phyloP scores from a whole-genome alignment of 768 basidiomycete species.

The Leucocoprinus birnbaumii region DNA sequence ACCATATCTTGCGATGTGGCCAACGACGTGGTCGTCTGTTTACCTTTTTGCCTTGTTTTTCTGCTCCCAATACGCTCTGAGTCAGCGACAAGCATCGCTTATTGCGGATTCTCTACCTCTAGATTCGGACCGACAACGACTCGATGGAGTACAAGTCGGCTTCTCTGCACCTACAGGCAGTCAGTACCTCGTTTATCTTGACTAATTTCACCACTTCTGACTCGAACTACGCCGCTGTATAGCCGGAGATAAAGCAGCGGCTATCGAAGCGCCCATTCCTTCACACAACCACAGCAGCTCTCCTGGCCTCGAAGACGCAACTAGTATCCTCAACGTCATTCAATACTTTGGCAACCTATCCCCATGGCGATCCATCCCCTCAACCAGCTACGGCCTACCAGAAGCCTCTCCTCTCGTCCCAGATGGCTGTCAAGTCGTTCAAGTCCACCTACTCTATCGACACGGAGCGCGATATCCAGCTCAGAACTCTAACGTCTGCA shows the following conservation, averaged over 20 bases:
- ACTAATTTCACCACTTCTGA: background rate
- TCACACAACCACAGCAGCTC: constrained; percentile 34
- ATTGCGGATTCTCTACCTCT: no score
- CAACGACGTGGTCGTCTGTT: no score
- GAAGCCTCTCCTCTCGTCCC: constrained; percentile 45
- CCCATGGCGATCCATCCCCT: constrained; percentile 48
- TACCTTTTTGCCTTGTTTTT: no score
- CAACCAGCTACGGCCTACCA: constrained; percentile 41
- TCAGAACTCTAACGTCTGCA: constrained; percentile 33
- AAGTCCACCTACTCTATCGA: constrained; percentile 63
- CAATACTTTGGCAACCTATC: constrained; percentile 46
- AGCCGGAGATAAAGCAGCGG: constrained; percentile 42
- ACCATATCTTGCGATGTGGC: no score
- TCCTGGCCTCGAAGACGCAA: constrained; percentile 33
- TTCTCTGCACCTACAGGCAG: constrained; percentile 47
- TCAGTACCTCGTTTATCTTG: constrained; percentile 18
- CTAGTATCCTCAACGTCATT: constrained; percentile 42
- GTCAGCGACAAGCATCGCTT: no score
- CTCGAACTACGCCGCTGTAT: background rate
- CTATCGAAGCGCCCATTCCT: constrained; percentile 38
- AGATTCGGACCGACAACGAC: no score
- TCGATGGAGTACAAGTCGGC: constrained; percentile 37
- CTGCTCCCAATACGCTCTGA: no score
- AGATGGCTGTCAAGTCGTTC: constrained; percentile 40
- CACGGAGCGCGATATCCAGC: constrained; percentile 70